phyloP scores from a whole-genome alignment of 768 basidiomycete genomes.

The Zangia roseola region DNA sequence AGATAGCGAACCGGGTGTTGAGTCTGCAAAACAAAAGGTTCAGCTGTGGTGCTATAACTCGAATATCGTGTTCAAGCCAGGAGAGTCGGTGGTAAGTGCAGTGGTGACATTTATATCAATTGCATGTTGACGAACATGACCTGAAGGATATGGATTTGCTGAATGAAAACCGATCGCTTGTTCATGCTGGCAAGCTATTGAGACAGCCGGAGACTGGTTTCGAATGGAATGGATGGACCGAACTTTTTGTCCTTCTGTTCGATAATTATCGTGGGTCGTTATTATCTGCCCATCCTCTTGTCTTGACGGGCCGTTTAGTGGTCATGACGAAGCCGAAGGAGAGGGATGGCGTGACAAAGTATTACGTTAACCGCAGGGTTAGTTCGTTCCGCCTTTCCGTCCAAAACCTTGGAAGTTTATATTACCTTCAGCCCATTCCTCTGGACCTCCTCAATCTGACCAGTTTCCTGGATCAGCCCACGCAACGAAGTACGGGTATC shows the following conservation, averaged over 20 bases:
- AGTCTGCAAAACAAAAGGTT: slow-evolving; percentile 83
- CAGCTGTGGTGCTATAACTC: slow-evolving; percentile 86
- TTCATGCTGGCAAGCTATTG: slow-evolving; percentile 79
- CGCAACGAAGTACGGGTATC: slow-evolving; percentile 71
- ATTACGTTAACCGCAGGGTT: slow-evolving; percentile 79
- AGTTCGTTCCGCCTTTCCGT: slow-evolving; percentile 24
- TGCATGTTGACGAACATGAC: slow-evolving; percentile 1
- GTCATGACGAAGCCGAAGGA: slow-evolving; percentile 87
- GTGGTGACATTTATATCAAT: neutral
- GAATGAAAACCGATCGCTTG: slow-evolving; percentile 77
- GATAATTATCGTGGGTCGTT: slow-evolving; percentile 83
- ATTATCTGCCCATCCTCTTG: neutral
- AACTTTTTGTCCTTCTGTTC: slow-evolving; percentile 87
- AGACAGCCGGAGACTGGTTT: slow-evolving; percentile 88
- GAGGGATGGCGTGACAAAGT: slow-evolving; percentile 71
- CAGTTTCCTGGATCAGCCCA: slow-evolving; percentile 77
- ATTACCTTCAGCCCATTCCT: slow-evolving; percentile 72
- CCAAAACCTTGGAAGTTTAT: neutral
- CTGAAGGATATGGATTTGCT: slow-evolving; percentile 85
- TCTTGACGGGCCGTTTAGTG: slow-evolving; percentile 46
- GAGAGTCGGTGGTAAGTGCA: slow-evolving; percentile 59
- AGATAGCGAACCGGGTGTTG: slow-evolving; percentile 84
- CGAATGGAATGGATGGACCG: slow-evolving; percentile 87
- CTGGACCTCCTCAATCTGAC: slow-evolving; percentile 85
- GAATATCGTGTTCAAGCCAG: slow-evolving; percentile 75